These are phyloP conservation scores for Rasamsonia emersonii DNA, from an alignment of 2,329 filamentous ascomycete species.

Conservation along the genomic window DNA sequence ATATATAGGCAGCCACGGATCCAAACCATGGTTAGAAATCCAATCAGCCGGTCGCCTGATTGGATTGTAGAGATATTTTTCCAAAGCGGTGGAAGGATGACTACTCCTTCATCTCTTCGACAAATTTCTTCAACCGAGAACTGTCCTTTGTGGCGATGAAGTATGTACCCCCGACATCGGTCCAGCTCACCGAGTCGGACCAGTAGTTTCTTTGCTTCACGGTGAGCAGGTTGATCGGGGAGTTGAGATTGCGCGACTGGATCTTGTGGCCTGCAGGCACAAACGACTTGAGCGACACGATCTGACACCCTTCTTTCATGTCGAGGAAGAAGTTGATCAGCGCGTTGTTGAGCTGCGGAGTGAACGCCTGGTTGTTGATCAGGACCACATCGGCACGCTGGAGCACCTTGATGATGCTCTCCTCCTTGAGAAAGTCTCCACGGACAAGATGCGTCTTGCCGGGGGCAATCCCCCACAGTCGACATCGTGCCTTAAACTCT, in stretches of 20 bases:
- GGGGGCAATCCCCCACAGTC: constrained; percentile 77
- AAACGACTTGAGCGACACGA: constrained; percentile 89
- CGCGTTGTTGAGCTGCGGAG: constrained; percentile 72
- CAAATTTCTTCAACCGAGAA: constrained; percentile 43
- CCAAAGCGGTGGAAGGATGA: not conserved
- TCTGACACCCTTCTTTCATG: constrained; percentile 78
- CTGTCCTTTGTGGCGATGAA: constrained; percentile 77
- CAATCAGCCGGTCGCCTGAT: not conserved
- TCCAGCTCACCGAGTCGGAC: constrained; percentile 76
- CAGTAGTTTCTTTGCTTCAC: constrained; percentile 66
- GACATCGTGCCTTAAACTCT: constrained; percentile 78
- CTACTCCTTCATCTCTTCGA: constrained; percentile 24
- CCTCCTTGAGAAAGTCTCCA: constrained; percentile 73
- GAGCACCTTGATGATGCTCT: constrained; percentile 61
- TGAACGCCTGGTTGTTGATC: constrained; percentile 97
- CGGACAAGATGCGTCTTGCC: constrained; percentile 72
- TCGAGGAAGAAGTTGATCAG: constrained; percentile 87
- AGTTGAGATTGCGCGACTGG: constrained; percentile 64
- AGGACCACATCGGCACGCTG: constrained; percentile 88
- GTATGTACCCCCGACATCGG: constrained; percentile 71
- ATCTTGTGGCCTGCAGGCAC: constrained; percentile 72
- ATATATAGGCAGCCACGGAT: no score
- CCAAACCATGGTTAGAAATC: constrained; percentile 1
- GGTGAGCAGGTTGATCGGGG: constrained; percentile 70
- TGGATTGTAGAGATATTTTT: not conserved